phyloP scores from a whole-genome alignment of 2,329 filamentous ascomycete species.

The Cladophialophora chaetospira region DNA sequence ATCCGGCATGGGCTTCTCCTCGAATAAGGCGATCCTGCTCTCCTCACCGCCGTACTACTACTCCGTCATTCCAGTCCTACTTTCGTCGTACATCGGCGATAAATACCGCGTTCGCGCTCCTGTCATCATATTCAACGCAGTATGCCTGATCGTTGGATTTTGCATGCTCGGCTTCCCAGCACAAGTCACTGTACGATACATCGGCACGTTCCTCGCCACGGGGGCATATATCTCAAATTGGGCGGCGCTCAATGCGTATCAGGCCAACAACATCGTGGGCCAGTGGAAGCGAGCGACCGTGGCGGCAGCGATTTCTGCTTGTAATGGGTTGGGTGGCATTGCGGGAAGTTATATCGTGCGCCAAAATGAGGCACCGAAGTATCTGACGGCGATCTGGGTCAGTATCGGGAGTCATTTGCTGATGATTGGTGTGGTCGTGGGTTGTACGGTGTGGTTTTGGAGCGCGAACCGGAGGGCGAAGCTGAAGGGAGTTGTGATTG shows the following conservation, averaged over 20 bases:
- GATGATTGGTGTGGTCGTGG: constrained; percentile 31
- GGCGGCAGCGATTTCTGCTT: constrained; percentile 61
- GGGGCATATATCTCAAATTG: constrained; percentile 70
- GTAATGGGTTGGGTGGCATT: constrained; percentile 65
- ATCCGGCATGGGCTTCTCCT: constrained; percentile 57
- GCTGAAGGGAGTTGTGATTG: constrained; percentile 23
- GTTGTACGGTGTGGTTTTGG: constrained; percentile 31
- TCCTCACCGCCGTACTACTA: constrained; percentile 70
- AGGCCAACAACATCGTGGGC: constrained; percentile 63
- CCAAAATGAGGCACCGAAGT: constrained; percentile 62
- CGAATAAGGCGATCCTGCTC: constrained; percentile 60
- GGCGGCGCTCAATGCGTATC: constrained; percentile 66
- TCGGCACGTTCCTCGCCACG: constrained; percentile 66
- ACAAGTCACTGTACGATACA: constrained; percentile 63
- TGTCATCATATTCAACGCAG: constrained; percentile 65
- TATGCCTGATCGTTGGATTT: constrained; percentile 65
- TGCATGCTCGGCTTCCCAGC: constrained; percentile 64
- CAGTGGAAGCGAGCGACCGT: constrained; percentile 66
- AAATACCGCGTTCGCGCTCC: constrained; percentile 61
- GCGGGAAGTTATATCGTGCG: constrained; percentile 68
- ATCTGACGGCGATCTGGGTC: constrained; percentile 67
- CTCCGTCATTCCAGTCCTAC: constrained; percentile 63
- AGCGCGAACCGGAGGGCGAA: constrained; percentile 26
- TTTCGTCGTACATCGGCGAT: constrained; percentile 66
- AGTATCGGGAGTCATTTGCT: constrained; percentile 55